These are phyloP conservation scores for Ceratopteris richardii DNA, from an alignment of 75 land plant genomes.

Conservation along the genomic window DNA sequence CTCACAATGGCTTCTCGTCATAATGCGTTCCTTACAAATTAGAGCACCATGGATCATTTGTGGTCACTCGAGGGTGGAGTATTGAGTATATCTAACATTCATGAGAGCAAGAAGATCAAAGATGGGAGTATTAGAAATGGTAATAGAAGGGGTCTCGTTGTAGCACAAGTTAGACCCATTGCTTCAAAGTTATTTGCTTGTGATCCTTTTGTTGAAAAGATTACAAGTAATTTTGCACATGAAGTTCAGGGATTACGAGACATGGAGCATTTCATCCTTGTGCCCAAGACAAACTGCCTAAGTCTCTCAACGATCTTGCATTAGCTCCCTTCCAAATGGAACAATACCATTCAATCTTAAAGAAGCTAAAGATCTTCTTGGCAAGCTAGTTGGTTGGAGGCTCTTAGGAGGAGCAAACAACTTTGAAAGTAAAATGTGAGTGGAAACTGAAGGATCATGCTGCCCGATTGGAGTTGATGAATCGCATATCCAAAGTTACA, in stretches of 20 bases:
- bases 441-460: slow-evolving; percentile 68
- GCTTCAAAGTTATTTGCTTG: no score
- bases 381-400: slow-evolving; percentile 40
- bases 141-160: no score
- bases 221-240: slow-evolving; percentile 76
- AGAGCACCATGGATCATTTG: no score
- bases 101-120: no score
- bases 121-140: no score
- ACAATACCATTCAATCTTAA: slow-evolving; percentile 37
- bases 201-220: slow-evolving; percentile 69
- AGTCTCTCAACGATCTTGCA: slow-evolving; percentile 51
- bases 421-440: no score
- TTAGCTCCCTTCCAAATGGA: slow-evolving; percentile 23
- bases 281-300: slow-evolving; percentile 47
- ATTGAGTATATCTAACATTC: no score
- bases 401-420: no score
- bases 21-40: no score
- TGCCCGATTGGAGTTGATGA: slow-evolving; percentile 50
- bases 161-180: no score
- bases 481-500: slow-evolving; percentile 44
- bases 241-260: slow-evolving; percentile 46
- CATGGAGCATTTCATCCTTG: slow-evolving; percentile 70
- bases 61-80: no score
- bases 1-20: no score
- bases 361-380: slow-evolving; percentile 52